Conservation (phyloP, 371 early-diverging fungal genomes). For the Actinomucor elegans region DNA sequence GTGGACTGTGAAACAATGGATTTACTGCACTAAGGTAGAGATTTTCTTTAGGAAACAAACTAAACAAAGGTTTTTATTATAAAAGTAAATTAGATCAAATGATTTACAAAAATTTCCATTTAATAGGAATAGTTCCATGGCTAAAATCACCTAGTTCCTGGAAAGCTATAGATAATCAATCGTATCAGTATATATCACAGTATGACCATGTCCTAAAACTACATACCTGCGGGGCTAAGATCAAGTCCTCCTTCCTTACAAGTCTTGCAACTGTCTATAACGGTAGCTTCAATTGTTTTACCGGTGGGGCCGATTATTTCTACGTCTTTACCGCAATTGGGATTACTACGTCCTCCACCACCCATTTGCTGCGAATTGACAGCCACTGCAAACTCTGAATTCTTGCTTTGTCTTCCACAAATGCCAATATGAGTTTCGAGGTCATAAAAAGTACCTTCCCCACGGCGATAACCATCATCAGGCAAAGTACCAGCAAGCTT, state of each 20-base stretch:
- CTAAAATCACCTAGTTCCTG: slow-evolving; percentile 36
- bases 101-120: slow-evolving; percentile 26
- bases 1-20: background rate
- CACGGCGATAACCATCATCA: slow-evolving; percentile 17
- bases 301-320: slow-evolving; percentile 46
- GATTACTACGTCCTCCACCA: slow-evolving; percentile 17
- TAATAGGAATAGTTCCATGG: slow-evolving; percentile 25
- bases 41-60: no score
- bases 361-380: slow-evolving; percentile 35
- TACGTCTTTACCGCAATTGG: slow-evolving; percentile 49
- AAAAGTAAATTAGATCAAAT: no score
- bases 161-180: slow-evolving; percentile 20
- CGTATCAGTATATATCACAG: background rate
- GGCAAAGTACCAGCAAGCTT: slow-evolving; percentile 13
- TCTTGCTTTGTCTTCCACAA: slow-evolving; percentile 33
- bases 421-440: slow-evolving; percentile 29
- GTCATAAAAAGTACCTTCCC: slow-evolving; percentile 38
- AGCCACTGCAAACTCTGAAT: slow-evolving; percentile 37
- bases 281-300: slow-evolving; percentile 28
- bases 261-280: slow-evolving; percentile 51
- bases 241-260: slow-evolving; percentile 31
- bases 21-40: no score
- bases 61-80: no score
- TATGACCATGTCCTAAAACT: background rate
- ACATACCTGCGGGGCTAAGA: slow-evolving; percentile 41